Base-by-base conservation (phyloP, 2,329 filamentous ascomycete species). In the Phialophora expanda region DNA sequence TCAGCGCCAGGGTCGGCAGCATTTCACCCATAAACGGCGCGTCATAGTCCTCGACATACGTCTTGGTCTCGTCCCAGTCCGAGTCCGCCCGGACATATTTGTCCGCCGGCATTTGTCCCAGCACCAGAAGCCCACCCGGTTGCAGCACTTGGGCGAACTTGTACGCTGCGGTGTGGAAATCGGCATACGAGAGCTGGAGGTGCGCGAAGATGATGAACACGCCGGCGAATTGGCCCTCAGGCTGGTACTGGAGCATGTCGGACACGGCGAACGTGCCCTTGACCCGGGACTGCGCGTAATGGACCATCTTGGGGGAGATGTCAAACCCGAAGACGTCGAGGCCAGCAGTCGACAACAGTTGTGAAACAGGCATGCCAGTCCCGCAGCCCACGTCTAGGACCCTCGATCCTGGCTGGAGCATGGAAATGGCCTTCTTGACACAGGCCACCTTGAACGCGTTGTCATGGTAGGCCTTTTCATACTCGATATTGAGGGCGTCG, bases 311-410 rank as follows among this genome's bases (percentile, higher is more conserved):
- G 4, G 72, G 71, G 4, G 75, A 72, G 57, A 75, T 71, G 57
- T 76, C 72, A 41, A 73, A 70, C 6, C 74, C 74, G 17, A 67
- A 61, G 44, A 78, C 74, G 4, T 73, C 56, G 22, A 74, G 66
- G 30, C 74, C 73, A 9, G 73, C 73, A 6, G 72, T 60, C 8
- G 70, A 67, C 3, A 78, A 68, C 61, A 73, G 73, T 24, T 70
- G 46, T 4, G 74, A 67, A 22, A 75, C 72, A 5, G 75, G 74
- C 11, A 70, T 62, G n/a, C 75, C 75, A 8, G 75, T 76, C 11
- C 75, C 75, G 66, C 75, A 76, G 28, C 75, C 75, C 2, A 76
- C 69, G 48, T 76, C 73, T 11, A 76, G 69, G 34, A 74, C 68
- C 41, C 65, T 34, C 4, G 66, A 69, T 24, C 57, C 58, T 7